Conservation (phyloP, 2,329 filamentous ascomycete species). For the Microcera coccophila region DNA sequence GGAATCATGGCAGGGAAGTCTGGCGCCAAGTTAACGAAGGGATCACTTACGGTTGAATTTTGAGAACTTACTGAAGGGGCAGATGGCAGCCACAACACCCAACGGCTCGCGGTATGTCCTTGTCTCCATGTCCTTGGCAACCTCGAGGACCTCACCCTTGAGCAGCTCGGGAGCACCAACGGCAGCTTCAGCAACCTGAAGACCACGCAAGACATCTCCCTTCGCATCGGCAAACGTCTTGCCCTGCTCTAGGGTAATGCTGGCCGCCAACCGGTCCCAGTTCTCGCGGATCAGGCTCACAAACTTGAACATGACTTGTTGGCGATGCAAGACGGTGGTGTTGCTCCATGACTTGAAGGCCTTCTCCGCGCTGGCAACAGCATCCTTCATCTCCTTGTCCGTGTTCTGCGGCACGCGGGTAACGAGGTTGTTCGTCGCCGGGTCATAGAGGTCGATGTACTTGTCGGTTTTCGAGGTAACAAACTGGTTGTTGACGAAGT, state of each 20-base stretch:
- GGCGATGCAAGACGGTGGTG: slow-evolving; percentile 68
- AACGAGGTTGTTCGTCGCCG: slow-evolving; percentile 80
- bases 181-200: slow-evolving; percentile 81
- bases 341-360: slow-evolving; percentile 71
- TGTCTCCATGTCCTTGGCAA: slow-evolving; percentile 88
- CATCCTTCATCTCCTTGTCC: slow-evolving; percentile 69
- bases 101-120: slow-evolving; percentile 76
- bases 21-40: slow-evolving; percentile 31
- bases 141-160: slow-evolving; percentile 79
- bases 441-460: slow-evolving; percentile 78
- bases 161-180: slow-evolving; percentile 77
- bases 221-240: slow-evolving; percentile 82
- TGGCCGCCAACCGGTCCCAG: slow-evolving; percentile 79
- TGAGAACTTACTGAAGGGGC: slow-evolving; percentile 69
- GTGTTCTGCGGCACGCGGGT: slow-evolving; percentile 81
- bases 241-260: slow-evolving; percentile 83
- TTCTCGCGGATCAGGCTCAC: slow-evolving; percentile 75
- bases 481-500: slow-evolving; percentile 80
- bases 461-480: slow-evolving; percentile 61
- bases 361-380: slow-evolving; percentile 69
- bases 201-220: slow-evolving; percentile 75
- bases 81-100: slow-evolving; percentile 78
- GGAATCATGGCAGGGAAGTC: slow-evolving; percentile 92
- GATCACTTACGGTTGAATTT: background rate
- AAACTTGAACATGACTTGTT: slow-evolving; percentile 87